phyloP scores from a whole-genome alignment of 345 rosid genomes.

The Limnanthes douglasii region DNA sequence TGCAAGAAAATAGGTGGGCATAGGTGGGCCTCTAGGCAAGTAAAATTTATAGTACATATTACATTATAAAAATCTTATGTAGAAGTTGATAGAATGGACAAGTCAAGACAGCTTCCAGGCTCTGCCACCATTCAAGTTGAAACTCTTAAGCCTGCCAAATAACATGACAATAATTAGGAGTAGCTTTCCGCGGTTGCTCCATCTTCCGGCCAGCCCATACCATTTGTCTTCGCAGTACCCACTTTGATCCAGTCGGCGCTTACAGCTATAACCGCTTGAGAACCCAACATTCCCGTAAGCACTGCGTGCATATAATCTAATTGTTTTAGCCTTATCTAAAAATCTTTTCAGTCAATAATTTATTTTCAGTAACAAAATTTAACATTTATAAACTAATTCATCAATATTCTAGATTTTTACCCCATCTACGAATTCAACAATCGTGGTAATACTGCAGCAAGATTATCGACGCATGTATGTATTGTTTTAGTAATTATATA shows the following conservation, averaged over 20 bases:
- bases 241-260: constrained; percentile 7
- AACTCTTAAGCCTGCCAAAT: constrained; percentile 27
- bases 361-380: neutral
- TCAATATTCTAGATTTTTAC: too few relatives aligned
- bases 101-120: constrained; percentile 29
- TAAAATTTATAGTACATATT: too few relatives aligned
- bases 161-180: constrained; percentile 26
- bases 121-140: constrained; percentile 13
- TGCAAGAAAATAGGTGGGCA: too few relatives aligned
- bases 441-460: neutral
- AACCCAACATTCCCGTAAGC: constrained; percentile 14
- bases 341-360: neutral
- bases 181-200: constrained; percentile 23
- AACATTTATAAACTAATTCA: too few relatives aligned
- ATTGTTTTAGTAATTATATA: neutral
- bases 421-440: neutral
- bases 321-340: neutral
- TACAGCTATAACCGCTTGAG: constrained; percentile 27
- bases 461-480: neutral
- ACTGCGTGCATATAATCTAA: neutral
- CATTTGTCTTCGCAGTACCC: constrained; percentile 17
- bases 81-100: too few relatives aligned
- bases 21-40: too few relatives aligned
- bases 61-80: too few relatives aligned
- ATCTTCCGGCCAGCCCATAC: constrained; percentile 24